These are phyloP conservation scores for Trifolium dubium DNA, from an alignment of 306 rosid genomes.

Conservation along the genomic window DNA sequence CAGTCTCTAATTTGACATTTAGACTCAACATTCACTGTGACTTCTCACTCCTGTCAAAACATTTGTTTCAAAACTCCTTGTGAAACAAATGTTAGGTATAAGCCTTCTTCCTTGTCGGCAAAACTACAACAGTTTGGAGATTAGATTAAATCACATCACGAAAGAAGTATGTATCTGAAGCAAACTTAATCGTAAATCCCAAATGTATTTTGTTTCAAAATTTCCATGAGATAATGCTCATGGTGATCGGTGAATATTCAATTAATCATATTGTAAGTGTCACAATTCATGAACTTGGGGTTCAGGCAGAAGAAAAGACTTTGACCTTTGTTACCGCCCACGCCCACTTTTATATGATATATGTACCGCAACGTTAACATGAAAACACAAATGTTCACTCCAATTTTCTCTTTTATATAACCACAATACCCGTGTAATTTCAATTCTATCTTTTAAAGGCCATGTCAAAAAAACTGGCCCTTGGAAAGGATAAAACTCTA, in stretches of 20 bases:
- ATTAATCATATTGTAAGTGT: slow-evolving; percentile 1
- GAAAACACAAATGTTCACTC: not conserved
- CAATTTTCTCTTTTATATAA: not conserved
- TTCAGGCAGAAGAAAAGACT: not conserved
- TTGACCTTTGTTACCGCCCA: not conserved
- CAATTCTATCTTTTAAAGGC: slow-evolving; percentile 5
- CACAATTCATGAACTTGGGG: not conserved
- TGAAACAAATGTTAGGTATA: not conserved
- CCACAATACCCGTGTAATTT: not conserved
- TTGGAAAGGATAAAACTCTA: not conserved
- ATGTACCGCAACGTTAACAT: not conserved
- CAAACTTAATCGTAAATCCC: not conserved
- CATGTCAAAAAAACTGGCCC: not conserved
- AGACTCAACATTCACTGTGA: not conserved
- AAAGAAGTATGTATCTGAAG: not conserved
- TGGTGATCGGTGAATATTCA: not conserved
- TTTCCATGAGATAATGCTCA: not conserved
- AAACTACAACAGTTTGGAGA: not conserved
- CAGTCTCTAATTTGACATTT: not conserved
- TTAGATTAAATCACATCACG: not conserved
- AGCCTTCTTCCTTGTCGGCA: not conserved
- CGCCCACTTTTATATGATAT: not conserved
- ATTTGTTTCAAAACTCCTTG: not conserved
- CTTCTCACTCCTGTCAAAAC: not conserved
- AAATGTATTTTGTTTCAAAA: not conserved